Evolutionary conservation across 2,329 filamentous ascomycete species (phyloP), one percentile per base, ranked within the genome.

Genomic region (Arachnomyces sp.): DNA sequence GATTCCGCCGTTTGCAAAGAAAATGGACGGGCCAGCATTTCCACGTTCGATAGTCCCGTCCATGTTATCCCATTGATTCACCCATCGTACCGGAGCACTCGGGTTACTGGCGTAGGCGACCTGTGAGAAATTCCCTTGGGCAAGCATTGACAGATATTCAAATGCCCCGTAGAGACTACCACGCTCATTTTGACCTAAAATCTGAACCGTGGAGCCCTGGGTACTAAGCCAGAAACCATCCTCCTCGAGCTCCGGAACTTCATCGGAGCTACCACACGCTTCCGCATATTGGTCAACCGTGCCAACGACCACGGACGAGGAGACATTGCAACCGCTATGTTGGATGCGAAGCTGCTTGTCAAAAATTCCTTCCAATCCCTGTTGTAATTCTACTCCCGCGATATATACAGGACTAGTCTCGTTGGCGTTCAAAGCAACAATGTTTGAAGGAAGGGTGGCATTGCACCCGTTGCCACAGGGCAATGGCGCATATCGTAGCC

Each of bases 1-100:
- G 5, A 82, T 66, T 6, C 38, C 42, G 36, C 75, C 78, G 38
- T 77, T 62, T 34, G 66, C 60, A 59, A 84, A 86, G 62, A 84
- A 86, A 40, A 85, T 81, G 1, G 80, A 85, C 0, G 69, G 62
- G 0, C 82, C 82, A 3, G 70, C 81, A 49, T 82, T 86, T 13
- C 82, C 82, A 39, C 81, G 67, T 55, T 85, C 82, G 33, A 86
- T 78, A 31, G 71, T 77, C 9, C 80, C 63, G 43, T 81, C 73
- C 55, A 85, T 65, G 48, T 86, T 84, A 54, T 86, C 80, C 82
- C 82, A 86, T 48, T 86, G 74, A 52, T 86, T 85, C 0, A 77
- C 73, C 82, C 81, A 85, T 47, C 82, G 71, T 31, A 86, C 73
- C 0, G 74, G 74, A 0, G 74, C 77, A 42, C 71, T 68, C 0